Evolutionary conservation across 345 rosid species (phyloP), one percentile per base, ranked within the genome.

Genomic region (Leavenworthia alabamica): DNA sequence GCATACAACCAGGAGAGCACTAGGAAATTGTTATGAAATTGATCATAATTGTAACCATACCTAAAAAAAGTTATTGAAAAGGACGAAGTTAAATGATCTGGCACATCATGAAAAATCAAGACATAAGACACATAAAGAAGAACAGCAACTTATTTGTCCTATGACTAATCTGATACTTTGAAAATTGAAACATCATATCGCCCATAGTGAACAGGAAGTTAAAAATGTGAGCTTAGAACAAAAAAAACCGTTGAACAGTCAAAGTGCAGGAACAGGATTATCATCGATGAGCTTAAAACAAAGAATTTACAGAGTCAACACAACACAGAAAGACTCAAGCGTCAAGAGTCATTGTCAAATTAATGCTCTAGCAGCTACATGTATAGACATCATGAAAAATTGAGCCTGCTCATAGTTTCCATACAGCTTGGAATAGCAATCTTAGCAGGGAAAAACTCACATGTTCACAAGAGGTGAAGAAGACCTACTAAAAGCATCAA

Each of bases 401-500:
- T 44, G 56, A 42, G 26, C 17, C 15, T 64, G 55, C 73, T 50
- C 41, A 1, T 36, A 51, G 20, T 52, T 42, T 52, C 8, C 41
- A 69, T 46, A 53, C 32, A 53, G 43, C 62, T 62, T 28, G 44
- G 36, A 62, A 55, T 8, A 46, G 16, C 9, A 37, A 37, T 37
- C 23, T 55, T 55, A 45, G 57, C 52, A n/a, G 51, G 35, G 44
- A 46, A 1, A 75, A 81, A 83, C 89, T 89, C 88, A 93, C 96
- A 89, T 82, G 94, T 83, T 80, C 40, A 81, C 83, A 59, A 66
- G 84, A 75, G 94, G 83, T 72, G 90, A 78, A 83, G n/a, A n/a
- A n/a, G 75, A 70, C 68, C 82, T 80, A 69, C 72, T 82, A 70
- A 72, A 55, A 54, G 72, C 85, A 77, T 82, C 84, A 5, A 69